phyloP scores from a whole-genome alignment of 73 alveolate species.

The Uronychia binucleata region DNA sequence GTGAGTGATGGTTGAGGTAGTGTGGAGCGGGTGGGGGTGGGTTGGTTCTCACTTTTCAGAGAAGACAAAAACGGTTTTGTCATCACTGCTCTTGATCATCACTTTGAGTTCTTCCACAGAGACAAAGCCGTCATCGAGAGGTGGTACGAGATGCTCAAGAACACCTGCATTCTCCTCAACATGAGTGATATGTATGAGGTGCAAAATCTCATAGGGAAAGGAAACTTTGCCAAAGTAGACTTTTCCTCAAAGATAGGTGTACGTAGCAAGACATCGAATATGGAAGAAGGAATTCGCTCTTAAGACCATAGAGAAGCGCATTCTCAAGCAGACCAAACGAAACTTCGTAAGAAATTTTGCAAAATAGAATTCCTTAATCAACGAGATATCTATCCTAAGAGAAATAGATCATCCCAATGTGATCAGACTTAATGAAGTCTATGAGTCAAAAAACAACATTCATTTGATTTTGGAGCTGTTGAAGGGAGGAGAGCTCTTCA shows the following conservation, averaged over 20 bases:
- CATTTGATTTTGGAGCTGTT: constrained; percentile 69
- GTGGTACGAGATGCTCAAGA: neutral
- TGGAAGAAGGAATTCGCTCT: constrained; percentile 24
- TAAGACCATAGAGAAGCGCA: constrained; percentile 44
- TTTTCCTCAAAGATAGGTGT: constrained; percentile 5
- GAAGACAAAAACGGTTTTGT: neutral
- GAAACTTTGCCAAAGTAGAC: constrained; percentile 37
- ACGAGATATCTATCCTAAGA: constrained; percentile 63
- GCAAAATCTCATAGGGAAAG: constrained; percentile 30
- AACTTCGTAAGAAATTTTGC: constrained; percentile 22
- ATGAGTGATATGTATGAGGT: constrained; percentile 18
- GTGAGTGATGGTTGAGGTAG: too few relatives aligned
- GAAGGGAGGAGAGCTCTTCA: constrained; percentile 71
- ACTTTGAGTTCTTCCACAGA: neutral
- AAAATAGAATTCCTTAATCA: neutral
- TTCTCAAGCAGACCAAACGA: constrained; percentile 16
- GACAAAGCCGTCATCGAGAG: neutral
- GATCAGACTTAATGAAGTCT: constrained; percentile 70
- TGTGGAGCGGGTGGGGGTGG: too few relatives aligned
- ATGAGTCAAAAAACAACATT: constrained; percentile 55
- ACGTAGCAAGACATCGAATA: constrained; percentile 24
- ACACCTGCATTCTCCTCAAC: neutral
- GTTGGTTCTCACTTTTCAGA: neutral
- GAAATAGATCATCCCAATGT: constrained; percentile 70
- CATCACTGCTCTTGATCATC: neutral